Percentiles rank a stretch among this genome's conserved stretches.
These are phyloP conservation scores for Botrytis tulipae DNA, from an alignment of 2,329 filamentous ascomycete genomes.

Conservation along the genomic window DNA sequence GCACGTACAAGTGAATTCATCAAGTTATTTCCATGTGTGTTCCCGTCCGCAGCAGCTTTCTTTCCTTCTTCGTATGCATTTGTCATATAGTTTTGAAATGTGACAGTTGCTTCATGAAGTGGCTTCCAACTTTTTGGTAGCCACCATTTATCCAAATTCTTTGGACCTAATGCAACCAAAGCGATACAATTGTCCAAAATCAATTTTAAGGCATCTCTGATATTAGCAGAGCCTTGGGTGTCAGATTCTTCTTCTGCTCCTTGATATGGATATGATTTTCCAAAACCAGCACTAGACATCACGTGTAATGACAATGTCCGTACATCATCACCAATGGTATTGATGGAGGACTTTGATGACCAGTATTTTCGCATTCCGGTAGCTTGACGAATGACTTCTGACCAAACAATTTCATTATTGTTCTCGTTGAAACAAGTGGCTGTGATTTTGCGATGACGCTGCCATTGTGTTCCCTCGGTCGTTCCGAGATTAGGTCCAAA, in stretches of 20 bases:
- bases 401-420: slow-evolving; percentile 12
- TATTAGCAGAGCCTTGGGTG: not conserved
- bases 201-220: slow-evolving; percentile 9
- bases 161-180: slow-evolving; percentile 10
- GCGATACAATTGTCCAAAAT: slow-evolving; percentile 17
- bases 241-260: slow-evolving; percentile 1
- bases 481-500: slow-evolving; percentile 15
- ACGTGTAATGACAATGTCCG: slow-evolving; percentile 14
- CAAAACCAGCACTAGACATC: slow-evolving; percentile 17
- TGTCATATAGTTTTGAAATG: slow-evolving; percentile 18
- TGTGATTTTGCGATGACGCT: slow-evolving; percentile 17
- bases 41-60: not conserved
- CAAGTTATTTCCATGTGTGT: slow-evolving; percentile 3
- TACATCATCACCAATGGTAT: slow-evolving; percentile 12
- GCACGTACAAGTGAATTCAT: slow-evolving; percentile 19
- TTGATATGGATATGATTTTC: slow-evolving; percentile 14
- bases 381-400: slow-evolving; percentile 14
- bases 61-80: slow-evolving; percentile 16
- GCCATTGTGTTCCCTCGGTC: slow-evolving; percentile 17
- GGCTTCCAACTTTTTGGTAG: slow-evolving; percentile 17
- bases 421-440: slow-evolving; percentile 13
- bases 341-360: slow-evolving; percentile 1
- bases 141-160: slow-evolving; percentile 18
- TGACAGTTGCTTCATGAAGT: slow-evolving; percentile 12
- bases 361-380: slow-evolving; percentile 13